A percentile compares a stretch with the other conserved stretches of the same genome.
Evolutionary conservation across 108 stramenopile genomes (phyloP).

Genomic region (Hondaea fermentalgiana): DNA sequence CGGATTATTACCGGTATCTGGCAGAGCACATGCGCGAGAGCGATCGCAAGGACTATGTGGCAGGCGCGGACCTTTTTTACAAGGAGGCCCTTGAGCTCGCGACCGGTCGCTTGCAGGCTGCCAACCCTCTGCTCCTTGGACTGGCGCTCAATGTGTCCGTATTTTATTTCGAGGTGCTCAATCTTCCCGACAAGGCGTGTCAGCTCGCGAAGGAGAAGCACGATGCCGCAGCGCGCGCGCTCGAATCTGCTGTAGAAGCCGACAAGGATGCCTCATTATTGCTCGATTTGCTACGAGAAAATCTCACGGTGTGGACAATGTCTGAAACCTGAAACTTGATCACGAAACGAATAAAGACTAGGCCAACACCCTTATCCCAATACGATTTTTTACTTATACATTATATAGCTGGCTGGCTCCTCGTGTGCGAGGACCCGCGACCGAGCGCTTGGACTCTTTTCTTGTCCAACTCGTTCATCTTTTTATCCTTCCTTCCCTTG

Average conservation of each 20-base stretch:
- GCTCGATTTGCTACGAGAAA: not conserved
- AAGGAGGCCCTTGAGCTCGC: not conserved
- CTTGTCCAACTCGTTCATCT: too few relatives aligned
- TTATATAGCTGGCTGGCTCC: too few relatives aligned
- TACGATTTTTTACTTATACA: not conserved
- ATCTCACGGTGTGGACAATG: not conserved
- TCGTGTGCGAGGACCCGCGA: too few relatives aligned
- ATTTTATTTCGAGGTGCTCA: constrained; percentile 6
- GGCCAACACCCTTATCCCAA: not conserved
- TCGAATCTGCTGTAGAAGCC: not conserved
- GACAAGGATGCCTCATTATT: not conserved
- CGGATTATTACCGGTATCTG: constrained; percentile 2
- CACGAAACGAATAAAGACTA: not conserved
- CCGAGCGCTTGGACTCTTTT: too few relatives aligned
- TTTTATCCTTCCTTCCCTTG: too few relatives aligned
- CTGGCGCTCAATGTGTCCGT: constrained; percentile 1
- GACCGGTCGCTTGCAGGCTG: not conserved
- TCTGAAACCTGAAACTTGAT: not conserved
- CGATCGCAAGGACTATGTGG: not conserved
- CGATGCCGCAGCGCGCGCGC: not conserved
- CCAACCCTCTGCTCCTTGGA: not conserved
- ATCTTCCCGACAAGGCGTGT: not conserved
- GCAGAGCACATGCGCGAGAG: not conserved
- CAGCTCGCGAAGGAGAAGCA: constrained; percentile 1
- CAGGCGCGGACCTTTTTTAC: not conserved